Evolutionary conservation across 75 land plant genomes (phyloP).

Genomic region (Selaginella moellendorffii): DNA sequence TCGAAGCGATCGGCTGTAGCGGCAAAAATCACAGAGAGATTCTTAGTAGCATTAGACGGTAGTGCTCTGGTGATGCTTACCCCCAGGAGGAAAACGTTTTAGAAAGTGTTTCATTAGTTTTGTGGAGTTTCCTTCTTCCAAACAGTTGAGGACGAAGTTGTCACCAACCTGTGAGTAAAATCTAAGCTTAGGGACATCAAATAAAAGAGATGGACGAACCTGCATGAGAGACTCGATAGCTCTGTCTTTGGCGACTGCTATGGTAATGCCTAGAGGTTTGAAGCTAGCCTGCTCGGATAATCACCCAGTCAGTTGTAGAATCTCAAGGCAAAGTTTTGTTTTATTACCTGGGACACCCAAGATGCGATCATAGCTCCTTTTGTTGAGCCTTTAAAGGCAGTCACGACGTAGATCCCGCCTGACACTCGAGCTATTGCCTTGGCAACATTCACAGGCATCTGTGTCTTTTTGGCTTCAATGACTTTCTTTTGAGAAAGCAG

Average conservation of each 20-base stretch:
- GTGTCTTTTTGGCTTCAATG: slow-evolving; percentile 30
- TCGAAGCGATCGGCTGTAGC: slow-evolving; percentile 44
- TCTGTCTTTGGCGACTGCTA: slow-evolving; percentile 45
- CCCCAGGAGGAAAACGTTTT: slow-evolving; percentile 33
- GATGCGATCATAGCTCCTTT: slow-evolving; percentile 48
- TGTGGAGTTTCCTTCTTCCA: slow-evolving; percentile 33
- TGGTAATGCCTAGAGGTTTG: slow-evolving; percentile 43
- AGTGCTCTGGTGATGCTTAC: slow-evolving; percentile 11
- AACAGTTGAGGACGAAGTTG: slow-evolving; percentile 35
- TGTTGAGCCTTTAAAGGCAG: slow-evolving; percentile 33
- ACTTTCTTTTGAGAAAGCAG: slow-evolving; percentile 35
- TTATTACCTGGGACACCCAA: slow-evolving; percentile 52
- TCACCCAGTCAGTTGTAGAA: neutral
- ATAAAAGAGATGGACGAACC: slow-evolving; percentile 9
- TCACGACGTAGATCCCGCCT: slow-evolving; percentile 43
- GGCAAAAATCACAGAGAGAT: neutral
- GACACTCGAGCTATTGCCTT: slow-evolving; percentile 40
- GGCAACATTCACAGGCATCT: slow-evolving; percentile 33
- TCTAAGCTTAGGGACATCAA: neutral
- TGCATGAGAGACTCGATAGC: slow-evolving; percentile 49
- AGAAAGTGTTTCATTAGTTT: slow-evolving; percentile 26
- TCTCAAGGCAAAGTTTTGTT: too few species aligned
- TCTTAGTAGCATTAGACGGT: neutral
- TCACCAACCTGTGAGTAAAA: slow-evolving; percentile 33
- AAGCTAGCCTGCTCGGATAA: slow-evolving; percentile 31